phyloP scores from a whole-genome alignment of 768 basidiomycete genomes.

The Amanita rubescens region DNA sequence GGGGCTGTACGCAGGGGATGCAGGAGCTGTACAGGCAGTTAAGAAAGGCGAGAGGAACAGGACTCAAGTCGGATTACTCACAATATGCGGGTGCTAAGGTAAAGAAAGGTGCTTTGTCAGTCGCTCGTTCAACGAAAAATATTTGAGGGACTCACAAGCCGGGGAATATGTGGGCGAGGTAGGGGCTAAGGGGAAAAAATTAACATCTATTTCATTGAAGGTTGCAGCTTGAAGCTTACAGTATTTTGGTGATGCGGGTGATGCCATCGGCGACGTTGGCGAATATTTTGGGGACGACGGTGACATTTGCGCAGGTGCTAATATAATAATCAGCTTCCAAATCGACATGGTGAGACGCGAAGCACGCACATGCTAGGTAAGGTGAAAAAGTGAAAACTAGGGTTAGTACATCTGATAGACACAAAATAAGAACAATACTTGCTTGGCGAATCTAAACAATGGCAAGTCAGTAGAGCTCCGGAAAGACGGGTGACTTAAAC shows the following conservation, averaged over 20 bases:
- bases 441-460: constrained; percentile 67
- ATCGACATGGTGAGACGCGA: not conserved
- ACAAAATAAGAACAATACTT: constrained; percentile 27
- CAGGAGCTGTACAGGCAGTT: constrained; percentile 48
- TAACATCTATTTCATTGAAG: constrained; percentile 9
- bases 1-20: constrained; percentile 82
- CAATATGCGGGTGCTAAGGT: constrained; percentile 71
- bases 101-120: not conserved
- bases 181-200: constrained; percentile 47
- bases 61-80: constrained; percentile 27
- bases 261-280: constrained; percentile 85
- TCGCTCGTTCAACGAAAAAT: not conserved
- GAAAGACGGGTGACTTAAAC: constrained; percentile 22
- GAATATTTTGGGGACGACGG: constrained; percentile 91
- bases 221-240: constrained; percentile 46
- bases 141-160: constrained; percentile 51
- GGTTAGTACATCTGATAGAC: constrained; percentile 17
- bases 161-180: constrained; percentile 86
- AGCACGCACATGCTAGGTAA: constrained; percentile 53
- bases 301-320: constrained; percentile 77
- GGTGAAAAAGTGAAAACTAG: constrained; percentile 3
- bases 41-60: not conserved
- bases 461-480: constrained; percentile 15
- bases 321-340: constrained; percentile 1
- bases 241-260: constrained; percentile 89